Evolutionary conservation across 805 yeast genomes (phyloP).

Genomic region (Suhomyces sp.): DNA sequence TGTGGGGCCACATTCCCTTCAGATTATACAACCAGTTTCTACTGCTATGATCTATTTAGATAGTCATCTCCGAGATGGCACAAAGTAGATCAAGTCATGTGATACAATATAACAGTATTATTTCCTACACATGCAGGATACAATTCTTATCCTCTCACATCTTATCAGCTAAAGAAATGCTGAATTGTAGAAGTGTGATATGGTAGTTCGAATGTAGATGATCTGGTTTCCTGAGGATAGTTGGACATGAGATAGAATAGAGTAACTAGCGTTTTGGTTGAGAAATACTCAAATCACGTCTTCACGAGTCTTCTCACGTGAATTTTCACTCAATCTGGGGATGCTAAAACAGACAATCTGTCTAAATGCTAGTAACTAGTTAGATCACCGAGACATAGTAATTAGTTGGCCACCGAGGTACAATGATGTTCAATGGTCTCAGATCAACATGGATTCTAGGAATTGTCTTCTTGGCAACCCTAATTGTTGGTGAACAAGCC

Average conservation of each 20-base stretch:
- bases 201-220: not conserved
- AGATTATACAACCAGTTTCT: not conserved
- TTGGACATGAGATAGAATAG: not conserved
- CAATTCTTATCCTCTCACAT: not conserved
- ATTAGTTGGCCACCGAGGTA: not conserved
- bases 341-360: not conserved
- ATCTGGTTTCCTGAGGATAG: not conserved
- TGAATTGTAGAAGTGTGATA: not conserved
- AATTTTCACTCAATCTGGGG: not conserved
- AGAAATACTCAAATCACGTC: not conserved
- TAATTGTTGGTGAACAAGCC: slow-evolving; percentile 4
- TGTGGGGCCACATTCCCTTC: slow-evolving; percentile 16
- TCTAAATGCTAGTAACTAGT: not conserved
- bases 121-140: not conserved
- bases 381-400: not conserved
- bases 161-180: not conserved
- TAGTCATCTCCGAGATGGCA: not conserved
- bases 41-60: not conserved
- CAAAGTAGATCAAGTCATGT: not conserved
- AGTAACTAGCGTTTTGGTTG: not conserved
- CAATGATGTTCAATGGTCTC: not conserved
- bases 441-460: not conserved
- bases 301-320: not conserved
- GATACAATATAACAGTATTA: not conserved
- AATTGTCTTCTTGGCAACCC: not conserved